Conservation (phyloP, 1,139 yeast species). For the Meyerozyma carpophila region DNA sequence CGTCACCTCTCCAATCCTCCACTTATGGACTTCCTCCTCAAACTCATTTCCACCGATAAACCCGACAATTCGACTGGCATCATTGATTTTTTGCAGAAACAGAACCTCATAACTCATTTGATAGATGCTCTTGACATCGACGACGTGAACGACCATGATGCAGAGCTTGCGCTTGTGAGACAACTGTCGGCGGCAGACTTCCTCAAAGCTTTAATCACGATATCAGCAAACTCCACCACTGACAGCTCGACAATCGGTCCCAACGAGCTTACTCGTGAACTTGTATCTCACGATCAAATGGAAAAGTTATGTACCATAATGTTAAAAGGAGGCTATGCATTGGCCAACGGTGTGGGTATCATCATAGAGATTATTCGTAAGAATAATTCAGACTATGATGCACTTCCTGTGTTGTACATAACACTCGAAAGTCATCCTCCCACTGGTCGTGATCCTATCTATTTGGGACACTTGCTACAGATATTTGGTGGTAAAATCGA, state of each 20-base stretch:
- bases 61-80: slow-evolving; percentile 76
- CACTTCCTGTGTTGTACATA: slow-evolving; percentile 79
- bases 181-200: slow-evolving; percentile 47
- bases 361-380: slow-evolving; percentile 92
- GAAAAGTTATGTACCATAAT: slow-evolving; percentile 69
- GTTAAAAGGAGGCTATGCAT: slow-evolving; percentile 87
- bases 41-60: slow-evolving; percentile 74
- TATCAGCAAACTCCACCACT: slow-evolving; percentile 68
- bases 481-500: slow-evolving; percentile 76
- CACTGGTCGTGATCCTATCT: slow-evolving; percentile 89
- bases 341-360: slow-evolving; percentile 94
- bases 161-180: slow-evolving; percentile 32
- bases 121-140: slow-evolving; percentile 48
- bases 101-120: slow-evolving; percentile 54
- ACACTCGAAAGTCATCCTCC: slow-evolving; percentile 94
- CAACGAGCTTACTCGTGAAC: slow-evolving; percentile 85
- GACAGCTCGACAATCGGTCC: slow-evolving; percentile 93
- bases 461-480: slow-evolving; percentile 79
- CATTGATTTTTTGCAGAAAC: slow-evolving; percentile 63
- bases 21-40: slow-evolving; percentile 74
- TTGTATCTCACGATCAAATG: slow-evolving; percentile 69
- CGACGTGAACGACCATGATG: slow-evolving; percentile 3
- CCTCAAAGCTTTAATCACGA: slow-evolving; percentile 43
- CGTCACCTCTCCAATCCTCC: slow-evolving; percentile 82
- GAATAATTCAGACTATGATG: slow-evolving; percentile 93